Conservation (phyloP, 192 early-diverging fungal genomes). For the Podila clonocystis region DNA sequence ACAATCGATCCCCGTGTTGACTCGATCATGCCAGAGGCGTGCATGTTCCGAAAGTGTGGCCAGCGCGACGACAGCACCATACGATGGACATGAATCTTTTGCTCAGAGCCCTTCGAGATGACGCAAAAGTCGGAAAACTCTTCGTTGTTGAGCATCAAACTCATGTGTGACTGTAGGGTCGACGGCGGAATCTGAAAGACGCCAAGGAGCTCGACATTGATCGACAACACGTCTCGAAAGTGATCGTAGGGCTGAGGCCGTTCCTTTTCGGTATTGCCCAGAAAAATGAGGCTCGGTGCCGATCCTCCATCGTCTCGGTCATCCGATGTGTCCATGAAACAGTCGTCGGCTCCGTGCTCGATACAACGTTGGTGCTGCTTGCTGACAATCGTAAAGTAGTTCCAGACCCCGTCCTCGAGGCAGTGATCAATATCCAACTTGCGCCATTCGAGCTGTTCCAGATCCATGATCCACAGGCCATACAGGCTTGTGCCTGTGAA, state of each 20-base stretch:
- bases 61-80: conserved; percentile 67
- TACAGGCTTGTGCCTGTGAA: conserved; percentile 40
- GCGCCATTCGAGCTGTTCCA: conserved; percentile 67
- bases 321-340: conserved; percentile 5
- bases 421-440: conserved; percentile 58
- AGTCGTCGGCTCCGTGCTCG: background rate
- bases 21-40: conserved; percentile 62
- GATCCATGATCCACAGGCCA: conserved; percentile 67
- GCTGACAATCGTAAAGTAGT: conserved; percentile 64
- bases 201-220: conserved; percentile 65
- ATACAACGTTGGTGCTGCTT: conserved; percentile 19
- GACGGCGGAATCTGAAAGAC: conserved; percentile 61
- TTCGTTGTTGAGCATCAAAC: conserved; percentile 56
- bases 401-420: conserved; percentile 64
- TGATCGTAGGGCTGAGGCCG: conserved; percentile 65
- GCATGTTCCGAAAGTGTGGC: conserved; percentile 66
- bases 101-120: conserved; percentile 37
- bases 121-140: conserved; percentile 70
- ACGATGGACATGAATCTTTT: conserved; percentile 63
- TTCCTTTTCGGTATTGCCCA: conserved; percentile 63
- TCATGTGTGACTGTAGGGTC: conserved; percentile 52
- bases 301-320: conserved; percentile 34
- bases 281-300: conserved; percentile 55
- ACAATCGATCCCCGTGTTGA: conserved; percentile 54
- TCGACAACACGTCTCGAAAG: conserved; percentile 62